Conservation (phyloP, 179 eudicot genomes). For the Patellifolia procumbens region DNA sequence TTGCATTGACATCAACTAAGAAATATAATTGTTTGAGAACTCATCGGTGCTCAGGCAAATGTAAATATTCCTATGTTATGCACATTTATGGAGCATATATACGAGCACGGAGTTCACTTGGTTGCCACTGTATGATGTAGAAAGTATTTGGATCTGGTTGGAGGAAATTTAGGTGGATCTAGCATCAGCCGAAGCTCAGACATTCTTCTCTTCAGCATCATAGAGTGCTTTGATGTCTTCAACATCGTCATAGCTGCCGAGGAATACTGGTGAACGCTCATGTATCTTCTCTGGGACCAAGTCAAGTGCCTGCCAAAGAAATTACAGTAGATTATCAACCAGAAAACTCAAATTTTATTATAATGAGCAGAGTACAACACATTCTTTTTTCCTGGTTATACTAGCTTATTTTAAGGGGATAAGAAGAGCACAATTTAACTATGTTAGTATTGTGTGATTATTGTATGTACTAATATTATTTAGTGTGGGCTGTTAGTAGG, state of each 20-base stretch:
- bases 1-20: conserved; percentile 5
- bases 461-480: too few species aligned
- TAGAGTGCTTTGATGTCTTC: conserved; percentile 88
- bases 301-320: conserved; percentile 73
- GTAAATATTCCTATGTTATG: conserved; percentile 20
- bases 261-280: conserved; percentile 89
- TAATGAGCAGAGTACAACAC: background rate
- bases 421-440: background rate
- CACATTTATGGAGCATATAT: conserved; percentile 24
- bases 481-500: too few species aligned
- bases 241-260: conserved; percentile 93
- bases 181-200: conserved; percentile 10
- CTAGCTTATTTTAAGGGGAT: background rate
- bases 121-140: background rate
- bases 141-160: background rate
- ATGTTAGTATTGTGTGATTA: too few species aligned
- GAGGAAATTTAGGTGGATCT: background rate
- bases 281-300: conserved; percentile 77
- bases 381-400: background rate
- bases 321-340: background rate
- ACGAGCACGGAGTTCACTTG: background rate
- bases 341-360: background rate
- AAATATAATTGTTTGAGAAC: conserved; percentile 12
- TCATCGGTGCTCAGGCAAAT: conserved; percentile 9
- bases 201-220: conserved; percentile 57